Base-by-base conservation (phyloP, 805 yeast species). In the Wickerhamomyces chambardii region DNA sequence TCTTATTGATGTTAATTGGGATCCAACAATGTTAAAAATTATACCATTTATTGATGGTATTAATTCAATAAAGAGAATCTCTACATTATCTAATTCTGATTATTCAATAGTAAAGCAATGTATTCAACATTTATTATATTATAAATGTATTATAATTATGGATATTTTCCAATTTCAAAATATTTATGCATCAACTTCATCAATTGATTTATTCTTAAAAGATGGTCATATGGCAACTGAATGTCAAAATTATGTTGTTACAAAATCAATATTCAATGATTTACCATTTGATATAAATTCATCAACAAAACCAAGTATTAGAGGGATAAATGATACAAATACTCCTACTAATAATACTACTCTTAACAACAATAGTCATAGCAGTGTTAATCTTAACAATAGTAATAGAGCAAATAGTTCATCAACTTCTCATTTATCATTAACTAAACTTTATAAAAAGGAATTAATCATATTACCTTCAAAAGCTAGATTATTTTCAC, bases 1-100 rank as follows among this genome's bases (percentile, higher is more conserved):
- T 28, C 64, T 92, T 41, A 78, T 85, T 30, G 98, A 92, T 56
- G 81, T 84, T 8, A 81, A 84, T 48, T 92, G 98, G 97, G 98
- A 92, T 56, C 97, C 97, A 2, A 90, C 97, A 2, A 82, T 92
- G 92, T 65, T 86, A 31, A 80, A 83, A 45, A 84, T 92, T 17
- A 59, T 85, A 10, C 95, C 96, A 0, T 82, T 67, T 45, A 85
- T 92, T 33, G 76, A 92, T 49, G 98, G 99, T 2, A 66, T 87
- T 33, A 90, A 90, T 53, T 84, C 92, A 6, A 75, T 92, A 15
- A 67, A 75, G 27, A 69, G 71, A 36, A 90, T 94, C 28, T 75
- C 95, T 15, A 74, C 75, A 34, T 57, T 87, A 34, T 85, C 96
- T 2, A 77, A 84, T 47, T 81, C 95, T 28, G 94, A 87, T 50